Evolutionary conservation across 805 yeast genomes (phyloP).

Genomic region (Metschnikowia kunwiensis): DNA sequence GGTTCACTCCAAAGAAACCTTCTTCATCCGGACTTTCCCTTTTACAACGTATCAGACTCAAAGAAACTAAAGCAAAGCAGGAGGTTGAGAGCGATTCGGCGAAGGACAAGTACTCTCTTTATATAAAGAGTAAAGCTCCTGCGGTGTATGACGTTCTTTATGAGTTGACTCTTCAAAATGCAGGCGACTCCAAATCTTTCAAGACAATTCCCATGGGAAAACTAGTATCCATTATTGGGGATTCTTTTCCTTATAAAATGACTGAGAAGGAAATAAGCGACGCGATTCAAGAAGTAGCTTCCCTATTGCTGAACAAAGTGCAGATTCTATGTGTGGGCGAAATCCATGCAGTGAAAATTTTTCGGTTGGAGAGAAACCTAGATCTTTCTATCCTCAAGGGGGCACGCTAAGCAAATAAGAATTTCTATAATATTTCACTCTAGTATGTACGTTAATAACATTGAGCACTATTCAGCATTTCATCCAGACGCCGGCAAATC

Average conservation of each 20-base stretch:
- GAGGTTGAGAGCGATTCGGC: conserved; percentile 18
- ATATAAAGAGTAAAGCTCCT: conserved; percentile 27
- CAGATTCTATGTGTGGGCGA: conserved; percentile 23
- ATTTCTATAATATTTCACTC: not conserved
- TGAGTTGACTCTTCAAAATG: conserved; percentile 21
- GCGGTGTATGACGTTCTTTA: conserved; percentile 34
- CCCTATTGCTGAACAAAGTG: conserved; percentile 20
- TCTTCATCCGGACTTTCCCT: conserved; percentile 28
- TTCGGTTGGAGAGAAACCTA: conserved; percentile 24
- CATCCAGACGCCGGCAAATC: conserved; percentile 2
- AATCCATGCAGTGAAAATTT: conserved; percentile 27
- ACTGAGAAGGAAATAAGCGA: conserved; percentile 31
- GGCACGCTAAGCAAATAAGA: no score
- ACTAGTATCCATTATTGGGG: conserved; percentile 28
- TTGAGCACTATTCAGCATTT: no score
- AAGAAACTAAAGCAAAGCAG: conserved; percentile 26
- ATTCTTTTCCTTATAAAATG: conserved; percentile 32
- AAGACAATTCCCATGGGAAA: conserved; percentile 25
- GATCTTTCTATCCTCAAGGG: conserved; percentile 24
- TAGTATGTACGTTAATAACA: not conserved
- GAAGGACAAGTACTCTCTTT: conserved; percentile 21
- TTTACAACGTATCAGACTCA: conserved; percentile 38
- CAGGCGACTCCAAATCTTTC: conserved; percentile 1
- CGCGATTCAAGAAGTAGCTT: conserved; percentile 22
- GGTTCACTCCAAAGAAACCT: conserved; percentile 31